Conservation (phyloP, 345 rosid species). For the Kandelia obovata region DNA sequence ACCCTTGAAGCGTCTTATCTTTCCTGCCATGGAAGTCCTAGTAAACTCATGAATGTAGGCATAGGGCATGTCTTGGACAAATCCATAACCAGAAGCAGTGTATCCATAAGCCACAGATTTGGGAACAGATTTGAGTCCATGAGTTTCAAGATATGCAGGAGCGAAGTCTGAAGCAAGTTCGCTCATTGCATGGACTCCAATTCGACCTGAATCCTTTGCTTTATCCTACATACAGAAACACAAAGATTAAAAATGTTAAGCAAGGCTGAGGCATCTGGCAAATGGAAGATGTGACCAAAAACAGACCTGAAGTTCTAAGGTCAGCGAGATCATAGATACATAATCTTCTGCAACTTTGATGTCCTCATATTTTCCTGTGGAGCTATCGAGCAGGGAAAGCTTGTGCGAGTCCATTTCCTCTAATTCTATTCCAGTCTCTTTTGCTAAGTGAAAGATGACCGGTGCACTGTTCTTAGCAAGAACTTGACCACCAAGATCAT, state of each 20-base stretch:
- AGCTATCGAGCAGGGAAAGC: slow-evolving; percentile 50
- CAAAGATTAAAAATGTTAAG: not conserved
- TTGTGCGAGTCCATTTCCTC: slow-evolving; percentile 69
- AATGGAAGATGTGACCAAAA: not conserved
- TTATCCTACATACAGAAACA: slow-evolving; percentile 40
- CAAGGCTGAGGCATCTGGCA: not conserved
- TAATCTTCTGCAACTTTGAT: slow-evolving; percentile 60
- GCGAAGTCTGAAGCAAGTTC: slow-evolving; percentile 56
- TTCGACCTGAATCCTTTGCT: slow-evolving; percentile 42
- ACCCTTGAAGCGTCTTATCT: slow-evolving; percentile 55
- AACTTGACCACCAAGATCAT: slow-evolving; percentile 75
- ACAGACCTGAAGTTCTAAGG: slow-evolving; percentile 60
- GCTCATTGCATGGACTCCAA: slow-evolving; percentile 60
- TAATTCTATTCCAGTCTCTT: slow-evolving; percentile 46
- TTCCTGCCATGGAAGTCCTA: slow-evolving; percentile 70
- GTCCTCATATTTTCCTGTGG: slow-evolving; percentile 50
- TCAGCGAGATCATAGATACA: slow-evolving; percentile 50
- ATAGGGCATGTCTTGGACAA: slow-evolving; percentile 64
- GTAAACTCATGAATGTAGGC: slow-evolving; percentile 68
- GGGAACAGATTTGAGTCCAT: slow-evolving; percentile 48
- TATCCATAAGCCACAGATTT: slow-evolving; percentile 62
- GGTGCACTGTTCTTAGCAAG: slow-evolving; percentile 71
- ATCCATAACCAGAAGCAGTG: slow-evolving; percentile 74
- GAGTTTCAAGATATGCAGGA: slow-evolving; percentile 40
- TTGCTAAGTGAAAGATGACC: slow-evolving; percentile 52